Percentiles rank a stretch among this genome's conserved stretches.
phyloP scores from a whole-genome alignment of 371 early-diverging fungal species.

The Syncephalastrum contaminatum region DNA sequence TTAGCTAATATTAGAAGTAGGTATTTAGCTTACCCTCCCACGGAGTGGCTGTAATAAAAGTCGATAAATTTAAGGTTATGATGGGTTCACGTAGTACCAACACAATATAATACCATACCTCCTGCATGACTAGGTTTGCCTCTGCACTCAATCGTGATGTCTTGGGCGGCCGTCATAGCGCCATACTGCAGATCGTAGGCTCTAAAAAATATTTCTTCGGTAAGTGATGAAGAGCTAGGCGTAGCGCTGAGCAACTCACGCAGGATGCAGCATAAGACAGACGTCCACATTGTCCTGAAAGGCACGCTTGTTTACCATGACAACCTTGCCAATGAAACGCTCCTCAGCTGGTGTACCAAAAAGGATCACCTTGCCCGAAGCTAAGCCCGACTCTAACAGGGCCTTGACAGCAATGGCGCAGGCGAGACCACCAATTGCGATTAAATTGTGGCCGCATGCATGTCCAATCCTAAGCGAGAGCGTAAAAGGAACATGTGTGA shows the following conservation, averaged over 20 bases:
- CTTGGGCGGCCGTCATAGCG: constrained; percentile 40
- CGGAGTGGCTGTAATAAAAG: constrained; percentile 18
- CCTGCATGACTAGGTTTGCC: constrained; percentile 67
- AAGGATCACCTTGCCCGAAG: constrained; percentile 63
- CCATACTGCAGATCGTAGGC: constrained; percentile 31
- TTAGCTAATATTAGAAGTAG: constrained; percentile 23
- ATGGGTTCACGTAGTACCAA: background rate
- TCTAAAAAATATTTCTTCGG: constrained; percentile 1
- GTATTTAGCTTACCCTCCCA: constrained; percentile 22
- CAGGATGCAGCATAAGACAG: constrained; percentile 81
- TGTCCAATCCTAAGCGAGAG: constrained; percentile 46
- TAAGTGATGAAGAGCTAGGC: background rate
- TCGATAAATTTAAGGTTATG: background rate
- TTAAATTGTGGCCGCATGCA: constrained; percentile 69
- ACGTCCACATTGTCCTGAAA: constrained; percentile 66
- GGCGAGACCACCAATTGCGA: constrained; percentile 74
- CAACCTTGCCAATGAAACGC: constrained; percentile 71
- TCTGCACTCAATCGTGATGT: constrained; percentile 58
- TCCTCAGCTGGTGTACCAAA: constrained; percentile 86
- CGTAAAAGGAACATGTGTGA: background rate
- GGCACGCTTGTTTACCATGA: constrained; percentile 61
- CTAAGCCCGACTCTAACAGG: constrained; percentile 49
- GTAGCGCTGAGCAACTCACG: constrained; percentile 23
- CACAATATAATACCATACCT: constrained; percentile 11
- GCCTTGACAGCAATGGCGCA: constrained; percentile 60